Conservation (phyloP, 345 rosid genomes). For the Iberis pinnata region DNA sequence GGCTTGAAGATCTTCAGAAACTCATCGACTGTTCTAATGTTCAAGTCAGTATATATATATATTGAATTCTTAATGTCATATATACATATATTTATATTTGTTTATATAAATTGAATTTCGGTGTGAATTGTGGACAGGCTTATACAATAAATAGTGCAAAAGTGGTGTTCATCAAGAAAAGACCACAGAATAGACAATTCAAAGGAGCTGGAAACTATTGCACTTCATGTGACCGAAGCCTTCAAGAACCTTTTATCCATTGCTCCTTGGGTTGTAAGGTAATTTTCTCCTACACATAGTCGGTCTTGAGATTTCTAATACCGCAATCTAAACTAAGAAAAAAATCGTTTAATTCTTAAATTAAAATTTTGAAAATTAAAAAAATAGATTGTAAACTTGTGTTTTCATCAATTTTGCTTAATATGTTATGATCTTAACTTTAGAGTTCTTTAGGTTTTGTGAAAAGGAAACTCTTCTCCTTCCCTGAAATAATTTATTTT, state of each 20-base stretch:
- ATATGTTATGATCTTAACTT: too few relatives aligned
- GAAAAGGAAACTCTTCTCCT: not conserved
- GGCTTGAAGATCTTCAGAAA: constrained; percentile 85
- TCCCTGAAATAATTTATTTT: not conserved
- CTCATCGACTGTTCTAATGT: constrained; percentile 92
- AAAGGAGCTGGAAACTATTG: constrained; percentile 86
- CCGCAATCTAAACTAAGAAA: too few relatives aligned
- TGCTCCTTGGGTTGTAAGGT: constrained; percentile 99
- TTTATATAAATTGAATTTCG: not conserved
- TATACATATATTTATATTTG: not conserved
- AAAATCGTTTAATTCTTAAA: too few relatives aligned
- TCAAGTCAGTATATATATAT: constrained; percentile 41
- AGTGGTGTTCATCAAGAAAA: constrained; percentile 92
- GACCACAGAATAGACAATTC: constrained; percentile 92
- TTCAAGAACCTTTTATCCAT: constrained; percentile 80
- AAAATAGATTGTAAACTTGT: too few relatives aligned
- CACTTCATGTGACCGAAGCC: constrained; percentile 92
- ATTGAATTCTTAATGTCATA: not conserved
- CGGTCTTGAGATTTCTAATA: too few relatives aligned
- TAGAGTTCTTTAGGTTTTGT: too few relatives aligned
- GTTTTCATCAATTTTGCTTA: constrained; percentile 2
- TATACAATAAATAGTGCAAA: constrained; percentile 91
- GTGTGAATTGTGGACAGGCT: constrained; percentile 42
- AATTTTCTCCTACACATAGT: not conserved
- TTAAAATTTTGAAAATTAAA: too few relatives aligned